These are phyloP conservation scores for Podila clonocystis DNA, from an alignment of 192 early-diverging fungal genomes.

Conservation along the genomic window DNA sequence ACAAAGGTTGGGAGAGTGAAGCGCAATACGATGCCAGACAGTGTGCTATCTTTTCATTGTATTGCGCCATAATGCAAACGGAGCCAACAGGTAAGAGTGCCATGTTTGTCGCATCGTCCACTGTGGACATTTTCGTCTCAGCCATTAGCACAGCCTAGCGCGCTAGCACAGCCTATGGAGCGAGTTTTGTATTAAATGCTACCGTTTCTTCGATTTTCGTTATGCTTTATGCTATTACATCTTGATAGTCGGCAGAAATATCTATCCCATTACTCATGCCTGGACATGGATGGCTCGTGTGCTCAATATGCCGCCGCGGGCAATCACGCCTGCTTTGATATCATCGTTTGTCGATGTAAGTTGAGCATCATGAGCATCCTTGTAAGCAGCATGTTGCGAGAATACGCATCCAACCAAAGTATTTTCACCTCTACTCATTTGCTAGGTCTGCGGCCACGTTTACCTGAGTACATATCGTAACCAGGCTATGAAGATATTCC, in stretches of 20 bases:
- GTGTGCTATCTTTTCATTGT: constrained; percentile 73
- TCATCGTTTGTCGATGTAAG: constrained; percentile 68
- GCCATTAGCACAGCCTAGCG: too few relatives aligned
- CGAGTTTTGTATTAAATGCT: background rate
- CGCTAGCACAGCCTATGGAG: too few relatives aligned
- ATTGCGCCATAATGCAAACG: constrained; percentile 73
- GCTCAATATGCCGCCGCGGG: constrained; percentile 71
- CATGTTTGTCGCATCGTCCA: too few relatives aligned
- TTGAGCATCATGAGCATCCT: background rate
- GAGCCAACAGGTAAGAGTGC: constrained; percentile 43
- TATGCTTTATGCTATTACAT: background rate
- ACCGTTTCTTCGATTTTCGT: background rate
- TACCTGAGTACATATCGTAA: constrained; percentile 22
- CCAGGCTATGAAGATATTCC: constrained; percentile 30
- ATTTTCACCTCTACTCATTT: background rate
- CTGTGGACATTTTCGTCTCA: too few relatives aligned
- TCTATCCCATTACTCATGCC: constrained; percentile 63
- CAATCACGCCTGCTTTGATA: constrained; percentile 72
- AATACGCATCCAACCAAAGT: too few relatives aligned
- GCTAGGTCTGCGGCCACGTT: constrained; percentile 32
- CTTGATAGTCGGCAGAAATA: constrained; percentile 50
- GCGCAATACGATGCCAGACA: constrained; percentile 73
- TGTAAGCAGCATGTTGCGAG: too few relatives aligned
- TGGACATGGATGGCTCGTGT: constrained; percentile 82
- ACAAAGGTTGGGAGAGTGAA: constrained; percentile 60